Base-by-base conservation (phyloP, 2,329 filamentous ascomycete species). In the Fusarium incarnatum region DNA sequence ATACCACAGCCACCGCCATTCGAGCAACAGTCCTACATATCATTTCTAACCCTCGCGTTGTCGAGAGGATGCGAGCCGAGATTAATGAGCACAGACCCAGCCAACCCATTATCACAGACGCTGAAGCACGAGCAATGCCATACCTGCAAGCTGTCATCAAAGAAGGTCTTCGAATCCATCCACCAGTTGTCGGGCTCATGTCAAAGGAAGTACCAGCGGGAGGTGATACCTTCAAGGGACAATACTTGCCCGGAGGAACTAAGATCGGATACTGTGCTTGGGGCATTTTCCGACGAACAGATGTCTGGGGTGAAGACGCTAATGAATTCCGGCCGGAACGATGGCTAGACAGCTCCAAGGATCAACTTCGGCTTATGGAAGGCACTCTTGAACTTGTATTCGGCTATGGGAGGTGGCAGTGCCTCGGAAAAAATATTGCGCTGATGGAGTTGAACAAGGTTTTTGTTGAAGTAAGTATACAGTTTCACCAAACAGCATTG, bases 1-100 rank as follows among this genome's bases (percentile, higher is more conserved):
- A 89, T 63, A 88, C 86, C 5, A 87, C 86, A 0, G 86, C 88
- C 0, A 86, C 85, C 0, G 83, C 83, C 3, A 82, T 90, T 12
- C 83, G 87, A 5, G 79, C 83, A 37, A 86, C 83, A 3, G 66
- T 89, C 54, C 81, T 89, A 20, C 82, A 86, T 71, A 75, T 89
- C 58, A 81, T 84, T 23, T 85, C 82, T n/a, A 84, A 81, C 22
- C 83, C 84, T 0, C 79, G 78, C 2, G 81, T 87, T 0, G 81
- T 84, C 56, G 58, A 69, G 6, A 83, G 80, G 77, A 77, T 90
- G 1, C 81, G 82, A 6, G 46, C 49, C 47, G 77, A 74, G 45
- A 77, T 73, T 25, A 65, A 42, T 52, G 27, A 54, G 70, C 7
- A 48, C 63, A 0, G 57, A 67, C 5, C 49, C 62, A 71, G 12